These are phyloP conservation scores for Lachancea dasiensis DNA, from an alignment of 805 yeast genomes.

Conservation along the genomic window DNA sequence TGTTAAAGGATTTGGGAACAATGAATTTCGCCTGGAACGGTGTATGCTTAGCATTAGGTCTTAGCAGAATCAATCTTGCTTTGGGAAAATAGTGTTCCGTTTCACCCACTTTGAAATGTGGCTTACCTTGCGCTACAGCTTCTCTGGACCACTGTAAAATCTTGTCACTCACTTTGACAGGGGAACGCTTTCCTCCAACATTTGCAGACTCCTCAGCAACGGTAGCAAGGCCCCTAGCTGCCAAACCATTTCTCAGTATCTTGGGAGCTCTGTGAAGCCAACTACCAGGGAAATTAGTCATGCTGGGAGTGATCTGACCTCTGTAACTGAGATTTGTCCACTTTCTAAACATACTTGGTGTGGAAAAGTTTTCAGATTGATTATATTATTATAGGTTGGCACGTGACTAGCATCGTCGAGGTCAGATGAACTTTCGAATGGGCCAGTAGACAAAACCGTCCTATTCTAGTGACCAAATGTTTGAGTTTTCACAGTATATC, in stretches of 20 bases:
- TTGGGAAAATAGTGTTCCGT: slow-evolving; percentile 76
- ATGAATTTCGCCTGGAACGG: slow-evolving; percentile 96
- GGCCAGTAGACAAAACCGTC: too few relatives aligned
- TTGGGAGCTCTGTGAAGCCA: background rate
- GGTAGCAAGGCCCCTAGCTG: slow-evolving; percentile 2
- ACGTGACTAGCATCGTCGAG: background rate
- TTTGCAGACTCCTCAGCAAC: slow-evolving; percentile 22
- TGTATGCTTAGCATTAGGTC: slow-evolving; percentile 94
- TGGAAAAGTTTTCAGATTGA: slow-evolving; percentile 1
- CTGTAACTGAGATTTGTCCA: too few relatives aligned
- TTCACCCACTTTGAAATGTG: slow-evolving; percentile 82
- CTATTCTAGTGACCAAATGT: background rate
- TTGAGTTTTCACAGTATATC: too few relatives aligned
- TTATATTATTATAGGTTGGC: too few relatives aligned
- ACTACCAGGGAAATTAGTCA: slow-evolving; percentile 1
- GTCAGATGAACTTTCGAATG: too few relatives aligned
- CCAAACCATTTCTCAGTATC: background rate
- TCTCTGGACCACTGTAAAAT: slow-evolving; percentile 37
- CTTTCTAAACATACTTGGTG: background rate
- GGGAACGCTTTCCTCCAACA: slow-evolving; percentile 10
- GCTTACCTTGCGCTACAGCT: slow-evolving; percentile 53
- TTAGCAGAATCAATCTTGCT: slow-evolving; percentile 69
- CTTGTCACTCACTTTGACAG: slow-evolving; percentile 18
- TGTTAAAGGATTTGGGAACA: slow-evolving; percentile 91
- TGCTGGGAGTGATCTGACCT: background rate